Base-by-base conservation (phyloP, 495 filamentous ascomycete species). In the Parathielavia hyrcaniae region DNA sequence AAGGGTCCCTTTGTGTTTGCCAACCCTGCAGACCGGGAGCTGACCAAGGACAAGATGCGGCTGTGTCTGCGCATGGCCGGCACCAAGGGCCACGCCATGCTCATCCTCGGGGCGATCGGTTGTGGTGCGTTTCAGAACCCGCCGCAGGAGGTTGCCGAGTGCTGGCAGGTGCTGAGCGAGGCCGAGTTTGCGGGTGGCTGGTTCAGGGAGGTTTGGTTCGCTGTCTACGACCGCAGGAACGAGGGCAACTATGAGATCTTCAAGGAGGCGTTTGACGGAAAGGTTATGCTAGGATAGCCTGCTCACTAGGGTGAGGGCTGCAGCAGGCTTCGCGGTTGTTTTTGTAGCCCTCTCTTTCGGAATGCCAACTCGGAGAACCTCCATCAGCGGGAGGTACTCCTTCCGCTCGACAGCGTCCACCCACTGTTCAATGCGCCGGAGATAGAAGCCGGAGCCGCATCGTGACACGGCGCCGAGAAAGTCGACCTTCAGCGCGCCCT, bases 41-140 rank as follows among this genome's bases (percentile, higher is more conserved):
- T 75, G 17, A 86, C 77, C 69, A 76, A 79, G 58, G 67, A 75
- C 12, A 86, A 86, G 63, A 87, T 88, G 69, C 70, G 83, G 26
- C 50, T 80, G 41, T 72, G 76, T 23, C 71, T 87, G 23, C 75
- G 83, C 4, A 69, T 85, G 19, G 78, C 81, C 17, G 83, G 72
- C 10, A 54, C 61, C 4, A 73, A 77, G 22, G 73, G 71, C 11
- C 82, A 85, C 63, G 69, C 74, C 14, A 71, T 73, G 64, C 61
- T 88, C 13, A 78, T 87, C 13, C 74, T 88, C 2, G 83, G 84
- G 0, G 84, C 84, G 0, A 60, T 89, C 19, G 86, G 86, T 1
- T 87, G 85, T 57, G 85, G 84, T 1, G 81, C 75, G 4, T 87
- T 85, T 68, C 61, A 54, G 7, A 85, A 87, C 61, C 86, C 86